A percentile compares a stretch with the other conserved stretches of the same genome.
Evolutionary conservation across 2,329 filamentous ascomycete species (phyloP).

Genomic region (Plectosphaerella sp.): DNA sequence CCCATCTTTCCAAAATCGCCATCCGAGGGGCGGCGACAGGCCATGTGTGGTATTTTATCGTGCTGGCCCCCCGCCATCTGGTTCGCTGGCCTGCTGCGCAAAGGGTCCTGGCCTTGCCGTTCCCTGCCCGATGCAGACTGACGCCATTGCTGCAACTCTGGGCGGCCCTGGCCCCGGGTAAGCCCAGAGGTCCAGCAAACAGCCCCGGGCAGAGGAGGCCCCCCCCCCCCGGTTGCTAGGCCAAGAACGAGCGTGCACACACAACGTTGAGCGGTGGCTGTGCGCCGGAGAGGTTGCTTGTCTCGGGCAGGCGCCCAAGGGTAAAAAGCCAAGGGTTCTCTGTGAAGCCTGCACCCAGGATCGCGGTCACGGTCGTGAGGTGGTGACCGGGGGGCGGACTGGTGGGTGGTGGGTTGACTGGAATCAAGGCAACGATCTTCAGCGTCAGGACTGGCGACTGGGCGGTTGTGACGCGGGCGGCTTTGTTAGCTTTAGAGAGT

Average conservation of each 20-base stretch:
- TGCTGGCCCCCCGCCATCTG: background rate
- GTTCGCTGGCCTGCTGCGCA: background rate
- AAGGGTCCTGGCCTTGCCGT: background rate
- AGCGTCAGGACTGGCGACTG: background rate
- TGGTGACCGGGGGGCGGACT: background rate
- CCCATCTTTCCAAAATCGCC: slow-evolving; percentile 18
- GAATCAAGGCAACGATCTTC: slow-evolving; percentile 1
- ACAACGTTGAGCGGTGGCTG: slow-evolving; percentile 5
- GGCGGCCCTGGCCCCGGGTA: slow-evolving; percentile 1
- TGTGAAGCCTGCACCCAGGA: background rate
- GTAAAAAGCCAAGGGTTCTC: too few species aligned
- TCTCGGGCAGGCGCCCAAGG: background rate
- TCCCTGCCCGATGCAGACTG: slow-evolving; percentile 10
- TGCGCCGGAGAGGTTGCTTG: slow-evolving; percentile 1
- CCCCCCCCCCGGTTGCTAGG: slow-evolving; percentile 1
- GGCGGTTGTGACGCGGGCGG: slow-evolving; percentile 1
- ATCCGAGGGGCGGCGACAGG: slow-evolving; percentile 10
- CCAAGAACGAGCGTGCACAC: too few species aligned
- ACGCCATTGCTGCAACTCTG: slow-evolving; percentile 12
- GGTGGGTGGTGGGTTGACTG: background rate
- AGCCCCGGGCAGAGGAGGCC: background rate
- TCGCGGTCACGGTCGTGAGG: background rate
- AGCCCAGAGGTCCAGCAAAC: background rate
- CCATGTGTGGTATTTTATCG: slow-evolving; percentile 10
- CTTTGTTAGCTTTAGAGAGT: background rate